phyloP scores from a whole-genome alignment of 805 yeast species.

The Myxozyma mucilagina region DNA sequence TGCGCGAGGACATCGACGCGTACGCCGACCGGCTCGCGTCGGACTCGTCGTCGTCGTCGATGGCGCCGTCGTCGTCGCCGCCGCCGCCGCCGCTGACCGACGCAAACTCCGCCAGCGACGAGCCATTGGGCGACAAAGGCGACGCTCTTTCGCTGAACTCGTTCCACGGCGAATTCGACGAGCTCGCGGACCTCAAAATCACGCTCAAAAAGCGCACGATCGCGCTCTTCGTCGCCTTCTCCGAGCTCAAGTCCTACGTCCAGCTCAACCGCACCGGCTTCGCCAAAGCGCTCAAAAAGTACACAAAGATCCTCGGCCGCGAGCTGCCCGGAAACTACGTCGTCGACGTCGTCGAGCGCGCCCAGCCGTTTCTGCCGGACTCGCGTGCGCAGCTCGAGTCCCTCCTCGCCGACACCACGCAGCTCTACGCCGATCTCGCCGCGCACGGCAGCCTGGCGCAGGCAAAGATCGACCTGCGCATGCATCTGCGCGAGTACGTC shows the following conservation, averaged over 20 bases:
- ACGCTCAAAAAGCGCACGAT: constrained; percentile 67
- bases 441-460: constrained; percentile 43
- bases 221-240: constrained; percentile 67
- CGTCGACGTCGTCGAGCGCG: constrained; percentile 44
- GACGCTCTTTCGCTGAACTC: constrained; percentile 14
- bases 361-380: constrained; percentile 56
- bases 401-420: constrained; percentile 55
- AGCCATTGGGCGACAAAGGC: constrained; percentile 5
- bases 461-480: constrained; percentile 53
- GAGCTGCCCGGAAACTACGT: constrained; percentile 50
- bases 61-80: constrained; percentile 5
- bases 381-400: constrained; percentile 53
- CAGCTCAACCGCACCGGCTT: constrained; percentile 89
- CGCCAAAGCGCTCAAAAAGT: constrained; percentile 85
- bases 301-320: constrained; percentile 77
- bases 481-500: constrained; percentile 81
- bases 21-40: constrained; percentile 39
- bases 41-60: constrained; percentile 22
- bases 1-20: constrained; percentile 62
- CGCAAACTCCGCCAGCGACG: constrained; percentile 1
- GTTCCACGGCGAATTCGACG: constrained; percentile 32
- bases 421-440: constrained; percentile 55
- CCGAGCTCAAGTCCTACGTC: constrained; percentile 79
- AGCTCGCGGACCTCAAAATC: constrained; percentile 54
- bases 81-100: constrained; percentile 11